Base-by-base conservation (phyloP, 140 eudicot genomes). In the Erigeron philadelphicus region DNA sequence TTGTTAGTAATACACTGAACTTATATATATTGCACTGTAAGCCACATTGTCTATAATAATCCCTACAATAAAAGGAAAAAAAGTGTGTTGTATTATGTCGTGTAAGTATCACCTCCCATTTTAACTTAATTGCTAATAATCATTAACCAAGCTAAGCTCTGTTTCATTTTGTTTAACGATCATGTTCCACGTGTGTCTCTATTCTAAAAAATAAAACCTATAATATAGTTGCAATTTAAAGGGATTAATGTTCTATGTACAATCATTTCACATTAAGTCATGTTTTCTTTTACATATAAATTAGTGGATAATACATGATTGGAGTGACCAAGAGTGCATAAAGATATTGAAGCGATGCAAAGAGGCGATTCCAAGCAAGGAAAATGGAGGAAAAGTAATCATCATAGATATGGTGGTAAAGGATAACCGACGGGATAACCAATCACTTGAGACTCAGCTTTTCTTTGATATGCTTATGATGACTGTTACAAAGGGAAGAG, bases 221-320 rank as follows among this genome's bases (percentile, higher is more conserved):
- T 25, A 25, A 25, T 25, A 25, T 31, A 31, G 38, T 31, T 31
- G 0, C 38, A 31, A 31, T 31, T 0, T 31, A 31, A 1, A 31
- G 5, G 4, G 4, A 2, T 31, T 5, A 46, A 46, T 5, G 50
- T 46, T 46, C 10, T 46, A 46, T 46, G 12, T 46, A 46, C 11
- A 46, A 11, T 46, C 10, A 46, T 46, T 46, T 46, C 50, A 4
- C 9, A 13, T 12, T 47, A 12, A 47, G 11, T 47, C 1, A 8
- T 47, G 53, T 13, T 47, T 47, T 47, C 4, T 10, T 2, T 47
- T 9, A 47, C 13, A 47, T 0, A 47, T 2, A 47, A 47, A 46
- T 1, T 56, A 86, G 88, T 83, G 81, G 86, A 78, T 86, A 58
- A 25, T 86, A 75, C 91, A 85, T 66, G 82, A 80, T 46, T 85